Conservation (phyloP, 1,284 basidiomycete species). For the Vanrija sp. region DNA sequence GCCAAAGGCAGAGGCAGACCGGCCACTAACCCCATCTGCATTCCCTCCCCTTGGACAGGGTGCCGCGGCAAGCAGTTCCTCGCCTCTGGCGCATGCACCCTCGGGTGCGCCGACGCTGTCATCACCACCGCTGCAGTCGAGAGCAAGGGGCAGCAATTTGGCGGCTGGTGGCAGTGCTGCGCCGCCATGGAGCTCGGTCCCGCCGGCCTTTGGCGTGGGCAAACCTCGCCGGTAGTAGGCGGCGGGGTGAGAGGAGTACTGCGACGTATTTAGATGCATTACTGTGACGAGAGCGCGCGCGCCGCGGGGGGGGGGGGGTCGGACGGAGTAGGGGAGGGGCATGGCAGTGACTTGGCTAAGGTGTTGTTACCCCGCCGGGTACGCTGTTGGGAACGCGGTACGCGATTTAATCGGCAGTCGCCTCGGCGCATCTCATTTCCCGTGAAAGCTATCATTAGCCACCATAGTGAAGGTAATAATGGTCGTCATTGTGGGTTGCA, state of each 20-base stretch:
- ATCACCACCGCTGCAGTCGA: background rate
- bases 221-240: background rate
- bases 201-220: background rate
- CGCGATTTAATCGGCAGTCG: no score
- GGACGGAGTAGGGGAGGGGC: no score
- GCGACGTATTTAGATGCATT: no score
- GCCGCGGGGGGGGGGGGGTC: no score
- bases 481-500: no score
- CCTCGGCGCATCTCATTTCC: no score
- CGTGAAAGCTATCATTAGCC: no score
- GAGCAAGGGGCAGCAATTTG: background rate
- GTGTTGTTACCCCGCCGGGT: no score
- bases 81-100: background rate
- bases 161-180: background rate
- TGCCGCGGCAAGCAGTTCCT: background rate
- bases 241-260: background rate
- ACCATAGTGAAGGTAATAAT: no score
- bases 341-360: no score
- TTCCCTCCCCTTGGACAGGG: background rate
- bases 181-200: background rate
- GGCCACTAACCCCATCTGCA: background rate
- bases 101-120: background rate
- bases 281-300: no score
- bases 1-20: conserved; percentile 9
- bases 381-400: no score